These are phyloP conservation scores for Malus orientalis DNA, from an alignment of 306 rosid genomes.

Conservation along the genomic window DNA sequence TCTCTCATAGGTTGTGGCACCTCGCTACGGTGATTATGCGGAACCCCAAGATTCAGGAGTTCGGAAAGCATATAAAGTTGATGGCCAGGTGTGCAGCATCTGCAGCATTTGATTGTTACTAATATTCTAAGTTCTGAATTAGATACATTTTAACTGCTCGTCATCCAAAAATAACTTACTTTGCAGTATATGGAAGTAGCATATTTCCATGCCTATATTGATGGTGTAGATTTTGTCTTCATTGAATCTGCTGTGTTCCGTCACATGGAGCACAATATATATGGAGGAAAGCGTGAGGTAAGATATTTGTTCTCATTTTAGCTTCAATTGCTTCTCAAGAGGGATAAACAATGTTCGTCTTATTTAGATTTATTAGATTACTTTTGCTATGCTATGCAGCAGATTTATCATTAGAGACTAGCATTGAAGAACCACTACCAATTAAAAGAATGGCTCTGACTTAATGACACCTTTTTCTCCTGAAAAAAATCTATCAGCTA, in stretches of 20 bases:
- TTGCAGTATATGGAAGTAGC: conserved; percentile 75
- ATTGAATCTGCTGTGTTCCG: conserved; percentile 51
- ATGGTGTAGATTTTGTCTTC: conserved; percentile 89
- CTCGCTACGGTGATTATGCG: conserved; percentile 59
- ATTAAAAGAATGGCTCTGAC: background rate
- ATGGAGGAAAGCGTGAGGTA: conserved; percentile 77
- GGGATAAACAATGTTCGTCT: background rate
- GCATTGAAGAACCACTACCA: background rate
- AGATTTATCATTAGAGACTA: background rate
- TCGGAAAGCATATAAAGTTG: conserved; percentile 57
- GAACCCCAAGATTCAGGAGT: conserved; percentile 58
- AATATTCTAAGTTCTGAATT: conserved; percentile 3
- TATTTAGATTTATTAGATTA: background rate
- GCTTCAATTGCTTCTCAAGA: conserved; percentile 1
- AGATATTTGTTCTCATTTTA: conserved; percentile 19
- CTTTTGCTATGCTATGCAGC: background rate
- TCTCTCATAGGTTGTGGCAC: conserved; percentile 61
- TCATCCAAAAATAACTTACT: conserved; percentile 11
- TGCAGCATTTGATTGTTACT: conserved; percentile 15
- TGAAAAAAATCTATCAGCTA: background rate
- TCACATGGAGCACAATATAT: conserved; percentile 48
- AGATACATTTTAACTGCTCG: background rate
- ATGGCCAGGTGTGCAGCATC: conserved; percentile 58
- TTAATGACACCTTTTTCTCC: background rate
- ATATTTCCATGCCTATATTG: conserved; percentile 66